Percentiles rank a stretch among this genome's conserved stretches.
These are phyloP conservation scores for Candida rishiriensis DNA, from an alignment of 805 yeast genomes.

Conservation along the genomic window DNA sequence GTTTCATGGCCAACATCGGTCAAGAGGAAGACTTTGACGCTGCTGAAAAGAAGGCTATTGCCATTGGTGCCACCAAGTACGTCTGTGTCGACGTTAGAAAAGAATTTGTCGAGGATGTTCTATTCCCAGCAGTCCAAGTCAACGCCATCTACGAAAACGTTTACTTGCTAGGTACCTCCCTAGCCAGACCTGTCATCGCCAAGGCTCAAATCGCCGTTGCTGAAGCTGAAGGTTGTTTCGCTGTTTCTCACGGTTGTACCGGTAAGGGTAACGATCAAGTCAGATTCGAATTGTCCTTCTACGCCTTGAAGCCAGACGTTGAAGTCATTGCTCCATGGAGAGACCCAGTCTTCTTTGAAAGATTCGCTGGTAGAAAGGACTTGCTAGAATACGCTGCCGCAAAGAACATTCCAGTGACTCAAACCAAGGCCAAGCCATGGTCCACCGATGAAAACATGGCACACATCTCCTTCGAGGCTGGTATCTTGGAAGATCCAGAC, in stretches of 20 bases:
- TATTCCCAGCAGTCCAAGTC: slow-evolving; percentile 95
- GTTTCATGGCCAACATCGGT: slow-evolving; percentile 97
- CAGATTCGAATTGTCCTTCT: slow-evolving; percentile 94
- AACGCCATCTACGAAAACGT: slow-evolving; percentile 98
- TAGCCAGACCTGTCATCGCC: slow-evolving; percentile 98
- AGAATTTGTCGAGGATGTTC: slow-evolving; percentile 88
- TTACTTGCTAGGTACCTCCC: slow-evolving; percentile 91
- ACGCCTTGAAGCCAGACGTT: slow-evolving; percentile 97
- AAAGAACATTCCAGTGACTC: slow-evolving; percentile 91
- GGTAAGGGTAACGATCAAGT: slow-evolving; percentile 99
- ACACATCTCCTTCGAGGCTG: slow-evolving; percentile 98
- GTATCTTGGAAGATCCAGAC: slow-evolving; percentile 97
- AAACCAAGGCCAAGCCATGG: slow-evolving; percentile 99
- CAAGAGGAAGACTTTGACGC: slow-evolving; percentile 99
- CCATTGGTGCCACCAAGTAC: slow-evolving; percentile 95
- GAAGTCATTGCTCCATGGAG: slow-evolving; percentile 99
- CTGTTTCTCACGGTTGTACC: slow-evolving; percentile 98
- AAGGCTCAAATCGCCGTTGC: slow-evolving; percentile 98
- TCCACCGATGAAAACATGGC: slow-evolving; percentile 99
- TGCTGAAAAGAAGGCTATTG: slow-evolving; percentile 92
- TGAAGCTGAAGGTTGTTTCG: slow-evolving; percentile 95
- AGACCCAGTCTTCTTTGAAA: slow-evolving; percentile 87
- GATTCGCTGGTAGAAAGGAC: slow-evolving; percentile 98
- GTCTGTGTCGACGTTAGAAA: slow-evolving; percentile 92
- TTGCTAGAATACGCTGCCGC: slow-evolving; percentile 88